Base-by-base conservation (phyloP, 2,329 filamentous ascomycete species). In the Colletotrichum simmondsii region DNA sequence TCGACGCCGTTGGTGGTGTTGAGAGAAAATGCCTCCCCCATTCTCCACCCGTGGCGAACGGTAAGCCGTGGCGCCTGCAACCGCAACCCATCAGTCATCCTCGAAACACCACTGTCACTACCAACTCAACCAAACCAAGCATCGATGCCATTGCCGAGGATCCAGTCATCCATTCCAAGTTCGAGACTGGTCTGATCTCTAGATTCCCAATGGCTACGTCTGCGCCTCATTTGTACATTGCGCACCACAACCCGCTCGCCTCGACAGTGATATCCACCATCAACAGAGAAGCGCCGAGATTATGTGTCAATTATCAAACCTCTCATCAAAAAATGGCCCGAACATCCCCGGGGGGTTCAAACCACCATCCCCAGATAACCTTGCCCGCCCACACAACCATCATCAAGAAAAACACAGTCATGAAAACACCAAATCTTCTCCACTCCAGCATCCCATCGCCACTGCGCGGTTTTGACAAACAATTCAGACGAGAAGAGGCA, bases 101-200 rank as follows among this genome's bases (percentile, higher is more conserved):
- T 42, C 37, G 19, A 49, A 49, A 49, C 42, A 49, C 12, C 52
- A 42, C 22, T 32, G 10, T 2, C 30, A 32, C 30, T 0, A 32
- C 30, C 30, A 32, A 11, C 16, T 24, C 5, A 6, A 30, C 59
- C 26, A 37, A 10, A 12, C 24, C 26, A n/a, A 24, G 26, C 60
- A 35, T 22, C 42, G 22, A 16, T 42, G 11, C 16, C 22, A 24
- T 12, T n/a, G 26, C 37, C n/a, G 46, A 10, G 6, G 32, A 12
- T n/a, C 22, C 12, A 22, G 28, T 61, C 16, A 26, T 62, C 52
- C 57, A 52, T 37, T 46, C 32, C 46, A 16, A 54, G 63, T 30
- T 64, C 58, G 58, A 68, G 65, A 46, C 53, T 54, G 57, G 58
- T 65, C 57, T 68, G 56, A 46, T 54, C 30, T 22, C 26, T 22